Evolutionary conservation across 2,329 filamentous ascomycete genomes (phyloP), one percentile per base, ranked within the genome.

Genomic region (Thelonectria rubi): DNA sequence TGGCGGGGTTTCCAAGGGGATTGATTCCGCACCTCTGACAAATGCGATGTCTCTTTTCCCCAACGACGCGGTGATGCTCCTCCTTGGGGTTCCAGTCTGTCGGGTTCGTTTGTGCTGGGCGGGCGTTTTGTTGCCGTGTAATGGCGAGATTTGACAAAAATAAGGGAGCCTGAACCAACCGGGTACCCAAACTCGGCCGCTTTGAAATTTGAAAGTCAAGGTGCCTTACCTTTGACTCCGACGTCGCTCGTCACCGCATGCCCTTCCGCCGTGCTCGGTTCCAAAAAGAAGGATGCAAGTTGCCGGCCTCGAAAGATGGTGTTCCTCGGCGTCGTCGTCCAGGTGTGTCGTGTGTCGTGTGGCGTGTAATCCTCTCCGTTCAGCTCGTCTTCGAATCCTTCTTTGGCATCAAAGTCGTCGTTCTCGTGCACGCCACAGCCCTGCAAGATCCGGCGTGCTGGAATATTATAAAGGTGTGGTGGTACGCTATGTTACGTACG

Each of bases 161-260:
- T 24, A 24, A 24, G 7, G 7, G 24, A 7, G 24, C 24, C 24
- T 24, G 42, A 40, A 53, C 24, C 42, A 32, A 17, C 42, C 39
- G 40, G 50, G 15, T 15, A 11, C 3, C 32, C 26, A 12, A 14
- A 14, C 24, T 34, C 39, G 52, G 37, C 34, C 18, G 46, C 32
- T 30, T 17, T 34, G 32, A 34, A 34, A 34, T 34, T 47, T 30
- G 20, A 47, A 30, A 47, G 12, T 40, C 46, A 24, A 50, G 46
- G 46, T 57, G 32, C 54, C 34, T 30, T 37, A 49, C 54, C 54
- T 50, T 50, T 45, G 18, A 43, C 50, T 20, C 47, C 57, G 50
- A 24, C 24, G 43, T 42, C 17, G 34, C 42, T 54, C 43, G 26
- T 46, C 45, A 32, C 58, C 21, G 26, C 39, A 49, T 48, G 24